phyloP scores from a whole-genome alignment of 352 stramenopile genomes.

The Blastocystis sp. region DNA sequence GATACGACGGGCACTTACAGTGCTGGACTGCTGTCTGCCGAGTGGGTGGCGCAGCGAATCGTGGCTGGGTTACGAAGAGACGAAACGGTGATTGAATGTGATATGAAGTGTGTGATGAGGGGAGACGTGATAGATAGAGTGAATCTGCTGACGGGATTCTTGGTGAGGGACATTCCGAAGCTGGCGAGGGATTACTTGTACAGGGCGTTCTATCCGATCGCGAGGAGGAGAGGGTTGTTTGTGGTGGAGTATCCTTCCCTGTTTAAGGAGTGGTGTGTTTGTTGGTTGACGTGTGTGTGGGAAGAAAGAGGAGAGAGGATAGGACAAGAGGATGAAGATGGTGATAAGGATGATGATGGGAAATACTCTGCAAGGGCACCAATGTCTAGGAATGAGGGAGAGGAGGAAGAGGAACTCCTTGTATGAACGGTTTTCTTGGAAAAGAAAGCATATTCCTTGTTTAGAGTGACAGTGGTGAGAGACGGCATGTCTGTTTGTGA shows the following conservation, averaged over 20 bases:
- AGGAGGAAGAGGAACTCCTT: too few relatives aligned
- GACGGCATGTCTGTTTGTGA: too few relatives aligned
- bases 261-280: too few relatives aligned
- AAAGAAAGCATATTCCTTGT: too few relatives aligned
- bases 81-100: too few relatives aligned
- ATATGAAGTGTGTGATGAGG: conserved; percentile 19
- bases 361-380: too few relatives aligned
- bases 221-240: conserved; percentile 28
- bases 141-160: conserved; percentile 1
- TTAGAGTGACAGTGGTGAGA: too few relatives aligned
- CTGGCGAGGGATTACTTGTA: conserved; percentile 52
- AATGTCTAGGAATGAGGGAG: too few relatives aligned
- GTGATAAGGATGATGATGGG: too few relatives aligned
- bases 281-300: conserved; percentile 15
- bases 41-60: conserved; percentile 12
- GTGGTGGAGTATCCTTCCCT: conserved; percentile 54
- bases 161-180: conserved; percentile 34
- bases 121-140: background rate
- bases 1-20: conserved; percentile 40
- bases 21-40: background rate
- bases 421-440: too few relatives aligned
- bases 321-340: too few relatives aligned
- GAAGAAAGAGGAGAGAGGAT: background rate
- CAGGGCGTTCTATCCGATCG: conserved; percentile 31
- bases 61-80: conserved; percentile 29